Base-by-base conservation (phyloP, 441 rosid genomes). In the Erodium trifolium region DNA sequence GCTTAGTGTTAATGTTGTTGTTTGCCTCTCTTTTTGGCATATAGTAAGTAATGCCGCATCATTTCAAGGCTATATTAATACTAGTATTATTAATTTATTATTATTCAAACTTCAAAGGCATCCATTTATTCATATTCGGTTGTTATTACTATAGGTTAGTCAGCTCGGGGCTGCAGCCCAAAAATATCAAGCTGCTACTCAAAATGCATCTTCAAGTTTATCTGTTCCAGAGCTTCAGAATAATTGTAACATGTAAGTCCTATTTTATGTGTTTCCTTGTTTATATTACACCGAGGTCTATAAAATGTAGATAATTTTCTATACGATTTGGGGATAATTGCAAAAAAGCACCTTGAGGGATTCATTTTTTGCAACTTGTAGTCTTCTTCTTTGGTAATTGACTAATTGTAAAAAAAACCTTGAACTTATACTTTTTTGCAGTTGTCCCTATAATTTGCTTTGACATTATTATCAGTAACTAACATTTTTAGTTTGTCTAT, bases 121-220 rank as follows among this genome's bases (percentile, higher is more conserved):
- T 45, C 57, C 66, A 3, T 65, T 34, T 65, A 23, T 64, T 68
- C 2, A 13, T 63, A 66, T 71, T 68, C 68, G 69, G 65, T 43
- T 13, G 29, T 63, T 47, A 13, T 45, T 23, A 43, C 70, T 78
- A 76, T 86, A 95, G 98, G 96, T 92, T 69, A 88, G 83, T 82
- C 98, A 95, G 77, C 94, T 95, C 57, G 96, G 91, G 14, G 80
- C 87, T 12, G 98, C 93, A 66, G 98, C 99, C 72, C 98, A 92
- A 62, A 95, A 88, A 69, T 92, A 88, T 79, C 98, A 92, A 77
- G 87, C 92, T 74, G 86, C 95, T 5, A 77, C 93, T 68, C 99
- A 95, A 76, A 95, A 87, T 79, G 84, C 93, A 70, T 83, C 99
- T 65, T 68, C 97, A 47, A 89, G 84, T 84, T 75, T 87, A 70